phyloP scores from a whole-genome alignment of 164 flowering plant species.

The Vitis rotundifolia region DNA sequence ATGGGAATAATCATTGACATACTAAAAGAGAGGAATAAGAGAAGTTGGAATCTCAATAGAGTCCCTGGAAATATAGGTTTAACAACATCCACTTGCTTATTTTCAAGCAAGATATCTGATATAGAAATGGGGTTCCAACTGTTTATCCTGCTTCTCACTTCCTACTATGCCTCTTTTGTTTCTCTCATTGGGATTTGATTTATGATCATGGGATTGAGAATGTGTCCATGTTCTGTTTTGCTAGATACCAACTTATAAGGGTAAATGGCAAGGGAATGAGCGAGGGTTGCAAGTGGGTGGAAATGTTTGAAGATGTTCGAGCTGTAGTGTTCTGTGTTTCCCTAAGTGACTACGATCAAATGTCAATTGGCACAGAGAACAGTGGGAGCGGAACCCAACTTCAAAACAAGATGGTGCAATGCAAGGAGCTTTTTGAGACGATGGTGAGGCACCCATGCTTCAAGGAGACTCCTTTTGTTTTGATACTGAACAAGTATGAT shows the following conservation, averaged over 20 bases:
- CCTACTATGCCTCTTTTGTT: no score
- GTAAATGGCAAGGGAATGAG: slow-evolving; percentile 91
- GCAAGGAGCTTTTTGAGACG: slow-evolving; percentile 83
- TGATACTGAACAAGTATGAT: slow-evolving; percentile 90
- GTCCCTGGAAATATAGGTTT: no score
- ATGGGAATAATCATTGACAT: no score
- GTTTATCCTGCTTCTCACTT: no score
- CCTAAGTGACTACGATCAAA: slow-evolving; percentile 84
- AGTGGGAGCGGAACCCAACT: slow-evolving; percentile 44
- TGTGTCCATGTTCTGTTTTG: neutral
- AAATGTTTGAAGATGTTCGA: slow-evolving; percentile 98
- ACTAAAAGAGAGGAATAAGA: no score
- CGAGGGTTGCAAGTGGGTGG: slow-evolving; percentile 98
- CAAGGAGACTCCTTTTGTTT: slow-evolving; percentile 78
- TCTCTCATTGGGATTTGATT: no score
- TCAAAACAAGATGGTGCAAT: slow-evolving; percentile 83
- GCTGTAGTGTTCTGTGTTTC: slow-evolving; percentile 81
- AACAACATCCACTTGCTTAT: no score
- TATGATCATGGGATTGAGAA: no score
- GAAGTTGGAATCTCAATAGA: no score
- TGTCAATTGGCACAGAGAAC: slow-evolving; percentile 44
- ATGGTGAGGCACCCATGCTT: slow-evolving; percentile 88
- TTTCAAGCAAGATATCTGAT: no score
- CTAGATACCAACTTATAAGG: slow-evolving; percentile 86
- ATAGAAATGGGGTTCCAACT: no score